Base-by-base conservation (phyloP, 2,329 filamentous ascomycete genomes). In the Ascochyta koolunga region DNA sequence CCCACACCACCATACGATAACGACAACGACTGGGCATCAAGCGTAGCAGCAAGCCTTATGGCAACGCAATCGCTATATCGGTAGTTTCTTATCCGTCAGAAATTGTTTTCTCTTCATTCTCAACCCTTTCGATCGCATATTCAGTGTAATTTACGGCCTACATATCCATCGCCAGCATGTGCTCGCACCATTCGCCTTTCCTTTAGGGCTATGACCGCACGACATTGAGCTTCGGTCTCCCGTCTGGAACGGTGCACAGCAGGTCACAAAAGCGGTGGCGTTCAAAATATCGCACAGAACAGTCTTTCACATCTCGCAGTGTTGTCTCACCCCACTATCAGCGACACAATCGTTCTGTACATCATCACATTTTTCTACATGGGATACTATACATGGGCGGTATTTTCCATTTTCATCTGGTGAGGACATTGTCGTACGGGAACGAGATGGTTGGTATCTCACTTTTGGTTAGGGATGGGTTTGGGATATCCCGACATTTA, bases 1-100 rank as follows among this genome's bases (percentile, higher is more conserved):
- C 93, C 93, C 3, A 98, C 95, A 15, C 95, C 95, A 19, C 93
- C 95, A 3, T 96, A 97, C 65, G 93, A 96, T 66, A 87, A 88
- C 59, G 93, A 96, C 66, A 87, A 88, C 59, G 93, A 96, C 72
- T 98, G 93, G 93, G 91, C 89, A 16, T 86, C 89, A 8, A 88
- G 90, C 36, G 89, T 91, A 25, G 86, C 91, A 10, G 89, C 90
- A 5, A 92, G 89, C 76, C 92, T 76, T 18, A 66, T 75, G 57
- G 70, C 70, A 21, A 72, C 73, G 8, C 72, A 75, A 56, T 71
- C 70, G 42, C 64, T 66, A 48, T 73, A 75, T 50, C 71, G 73
- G 62, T 73, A 56, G 37, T 5, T 25, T n/a, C 4, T 19, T 18
- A 35, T 25, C 27, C 37, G 22, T 16, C 21, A 24, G 21, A 32